Base-by-base conservation (phyloP, 2,329 filamentous ascomycete genomes). In the Sclerotinia glacialis region DNA sequence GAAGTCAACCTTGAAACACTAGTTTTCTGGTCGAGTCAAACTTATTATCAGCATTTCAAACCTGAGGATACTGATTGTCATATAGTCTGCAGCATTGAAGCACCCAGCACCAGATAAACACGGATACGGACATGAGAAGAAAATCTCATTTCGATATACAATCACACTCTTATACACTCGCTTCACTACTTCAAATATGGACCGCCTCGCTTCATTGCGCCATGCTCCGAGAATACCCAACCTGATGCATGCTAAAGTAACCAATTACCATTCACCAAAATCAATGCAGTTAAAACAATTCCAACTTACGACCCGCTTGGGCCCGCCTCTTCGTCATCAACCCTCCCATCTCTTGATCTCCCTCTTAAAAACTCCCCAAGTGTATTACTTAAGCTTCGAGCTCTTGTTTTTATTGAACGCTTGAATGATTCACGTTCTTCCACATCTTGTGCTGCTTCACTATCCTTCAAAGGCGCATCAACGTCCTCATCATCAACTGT, bases 381-480 rank as follows among this genome's bases (percentile, higher is more conserved):
- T 1, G 74, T 75, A 53, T 73, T 74, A 60, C 74, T 76, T 46
- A 76, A 66, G 68, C 72, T 76, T 59, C 72, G 64, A 21, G 73
- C 67, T 70, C 74, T 66, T 9, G 72, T 72, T 47, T 71, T 63
- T 16, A 68, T 66, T 14, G 69, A 68, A 69, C 68, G 71, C 28
- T 59, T 62, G 21, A 40, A 55, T 3, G 63, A 67, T 46, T 70
- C 71, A 14, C 64, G 72, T 60, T 71, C 71, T 55, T 71, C 72
- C 11, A 70, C 34, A 37, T 69, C 56, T 49, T 65, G 53, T 21
- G 37, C 40, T 34, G 37, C 23, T 40, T 63, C 52, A n/a, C 23
- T 58, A 59, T 66, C 62, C 42, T 66, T 54, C 2, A 50, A 8
- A 64, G 60, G 46, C 52, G 69, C 56, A 58, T 69, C 68, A 2